A percentile compares a stretch with the other conserved stretches of the same genome.
Evolutionary conservation across 1,284 basidiomycete species (phyloP).

Genomic region (Ganoderma sp.): DNA sequence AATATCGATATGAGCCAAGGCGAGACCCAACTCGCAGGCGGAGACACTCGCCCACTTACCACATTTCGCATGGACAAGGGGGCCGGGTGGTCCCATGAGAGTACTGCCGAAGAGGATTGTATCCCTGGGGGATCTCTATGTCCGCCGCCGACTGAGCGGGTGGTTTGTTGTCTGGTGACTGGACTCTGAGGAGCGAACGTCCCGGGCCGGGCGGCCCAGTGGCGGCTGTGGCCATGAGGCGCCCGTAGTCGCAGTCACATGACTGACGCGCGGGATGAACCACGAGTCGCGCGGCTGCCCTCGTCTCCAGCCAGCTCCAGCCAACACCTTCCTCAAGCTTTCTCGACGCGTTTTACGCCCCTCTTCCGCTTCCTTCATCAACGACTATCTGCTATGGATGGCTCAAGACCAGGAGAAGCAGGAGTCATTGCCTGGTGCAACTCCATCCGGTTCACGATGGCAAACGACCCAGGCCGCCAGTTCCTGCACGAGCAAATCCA

Average conservation of each 20-base stretch:
- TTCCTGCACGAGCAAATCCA: conserved; percentile 75
- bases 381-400: conserved; percentile 30
- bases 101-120: not conserved
- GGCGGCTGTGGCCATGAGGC: not conserved
- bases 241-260: conserved; percentile 20
- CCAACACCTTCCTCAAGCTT: conserved; percentile 8
- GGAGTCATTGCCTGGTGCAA: conserved; percentile 65
- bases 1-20: not conserved
- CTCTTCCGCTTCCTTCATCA: not conserved
- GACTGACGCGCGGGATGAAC: conserved; percentile 29
- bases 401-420: conserved; percentile 34
- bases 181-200: not conserved
- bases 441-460: conserved; percentile 68
- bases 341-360: conserved; percentile 4
- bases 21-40: not conserved
- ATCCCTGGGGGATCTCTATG: not conserved
- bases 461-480: conserved; percentile 70
- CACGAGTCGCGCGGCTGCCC: conserved; percentile 15
- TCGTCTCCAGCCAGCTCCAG: conserved; percentile 11
- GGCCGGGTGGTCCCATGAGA: not conserved
- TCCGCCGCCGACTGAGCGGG: not conserved
- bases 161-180: not conserved
- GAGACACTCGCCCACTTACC: not conserved
- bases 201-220: no score
- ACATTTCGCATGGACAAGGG: not conserved